Conservation (phyloP, 108 stramenopile species). For the Licmophora abbreviata region DNA sequence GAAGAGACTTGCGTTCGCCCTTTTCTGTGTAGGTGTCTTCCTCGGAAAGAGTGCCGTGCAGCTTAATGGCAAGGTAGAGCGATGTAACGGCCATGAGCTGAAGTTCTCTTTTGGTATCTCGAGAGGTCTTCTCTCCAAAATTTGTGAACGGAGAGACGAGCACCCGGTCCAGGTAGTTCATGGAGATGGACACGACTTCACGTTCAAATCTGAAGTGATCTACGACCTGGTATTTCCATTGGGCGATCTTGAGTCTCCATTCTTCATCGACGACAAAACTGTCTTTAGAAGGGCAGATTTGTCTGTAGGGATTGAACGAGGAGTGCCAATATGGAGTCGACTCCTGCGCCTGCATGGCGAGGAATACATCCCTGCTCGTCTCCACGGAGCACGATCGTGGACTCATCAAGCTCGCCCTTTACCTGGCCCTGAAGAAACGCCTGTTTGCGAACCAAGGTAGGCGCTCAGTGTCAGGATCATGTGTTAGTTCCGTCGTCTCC, state of each 20-base stretch:
- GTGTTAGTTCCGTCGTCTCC: too few species aligned
- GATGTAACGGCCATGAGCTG: constrained; percentile 52
- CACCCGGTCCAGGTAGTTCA: constrained; percentile 73
- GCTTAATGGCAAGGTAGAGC: constrained; percentile 60
- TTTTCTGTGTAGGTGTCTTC: constrained; percentile 25
- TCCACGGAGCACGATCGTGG: too few species aligned
- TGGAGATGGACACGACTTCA: constrained; percentile 54
- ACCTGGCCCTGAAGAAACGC: too few species aligned
- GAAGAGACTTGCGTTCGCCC: constrained; percentile 24
- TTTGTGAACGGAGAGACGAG: too few species aligned
- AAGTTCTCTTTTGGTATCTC: constrained; percentile 17
- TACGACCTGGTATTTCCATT: constrained; percentile 52
- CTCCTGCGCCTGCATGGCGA: too few species aligned
- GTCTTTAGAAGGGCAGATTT: too few species aligned
- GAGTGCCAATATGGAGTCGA: too few species aligned
- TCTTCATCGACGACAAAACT: constrained; percentile 13
- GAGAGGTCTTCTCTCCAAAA: constrained; percentile 10
- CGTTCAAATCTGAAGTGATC: constrained; percentile 64
- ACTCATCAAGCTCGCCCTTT: too few species aligned
- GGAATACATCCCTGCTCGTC: too few species aligned
- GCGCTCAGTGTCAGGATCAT: too few species aligned
- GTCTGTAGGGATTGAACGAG: too few species aligned
- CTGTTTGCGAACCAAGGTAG: too few species aligned
- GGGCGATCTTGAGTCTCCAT: constrained; percentile 48
- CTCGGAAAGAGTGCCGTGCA: constrained; percentile 46